Base-by-base conservation (phyloP, 2,329 filamentous ascomycete genomes). In the Amauroascus verrucosus region DNA sequence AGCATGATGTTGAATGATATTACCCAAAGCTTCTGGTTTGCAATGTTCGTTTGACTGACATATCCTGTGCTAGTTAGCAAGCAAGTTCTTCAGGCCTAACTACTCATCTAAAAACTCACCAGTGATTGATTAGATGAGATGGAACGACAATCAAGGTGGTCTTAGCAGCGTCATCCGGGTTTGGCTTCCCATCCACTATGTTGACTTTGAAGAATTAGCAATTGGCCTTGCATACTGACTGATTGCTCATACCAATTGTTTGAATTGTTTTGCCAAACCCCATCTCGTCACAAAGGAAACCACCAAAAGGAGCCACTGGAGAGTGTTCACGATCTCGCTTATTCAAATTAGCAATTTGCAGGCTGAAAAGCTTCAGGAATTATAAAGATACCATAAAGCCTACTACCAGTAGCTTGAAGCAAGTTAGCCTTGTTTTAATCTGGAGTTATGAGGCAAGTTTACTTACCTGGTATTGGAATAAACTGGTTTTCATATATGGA, bases 181-280 rank as follows among this genome's bases (percentile, higher is more conserved):
- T 43, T 20, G 53, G 16, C 49, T 54, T 56, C 13, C 67, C 70
- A 52, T 72, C 67, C 3, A 71, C 55, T 9, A 72, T 69, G 22
- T 66, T 70, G 14, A 67, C 67, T 66, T 40, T 11, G 11, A 1
- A 30, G 18, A 14, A 47, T 48, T 28, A 48, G 43, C 16, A 14
- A 41, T 51, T 28, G 50, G 55, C 56, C 53, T 16, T 45, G 45
- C 26, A 38, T 6, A 20, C 43, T 16, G 3, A 18, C n/a, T 30
- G 26, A 51, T 32, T 35, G 26, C 6, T 48, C 26, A 51, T 60
- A 67, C 64, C 63, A 38, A 72, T 61, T 37, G 65, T 62, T 51
- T 67, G 65, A 2, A 70, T 62, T 0, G 68, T 70, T 55, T 72
- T 72, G 0, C 70, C 70, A 26, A 71, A 65, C 0, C 70, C 70